phyloP scores from a whole-genome alignment of 257 asterid genomes.

The Solanum tarapatanum region DNA sequence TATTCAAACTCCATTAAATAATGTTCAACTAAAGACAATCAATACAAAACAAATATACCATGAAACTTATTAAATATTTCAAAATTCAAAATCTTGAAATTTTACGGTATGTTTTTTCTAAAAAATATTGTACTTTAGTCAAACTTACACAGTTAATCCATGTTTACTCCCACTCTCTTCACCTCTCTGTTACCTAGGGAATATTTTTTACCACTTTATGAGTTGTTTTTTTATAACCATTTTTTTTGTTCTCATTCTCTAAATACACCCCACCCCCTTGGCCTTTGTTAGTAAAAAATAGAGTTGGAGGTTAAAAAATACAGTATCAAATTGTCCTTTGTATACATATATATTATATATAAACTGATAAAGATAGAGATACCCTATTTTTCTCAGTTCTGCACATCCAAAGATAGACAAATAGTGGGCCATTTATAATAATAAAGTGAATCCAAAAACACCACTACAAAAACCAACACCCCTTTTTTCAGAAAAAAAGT shows the following conservation, averaged over 20 bases:
- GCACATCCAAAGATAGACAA: constrained; percentile 20
- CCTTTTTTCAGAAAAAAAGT: constrained; percentile 9
- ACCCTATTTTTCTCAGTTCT: constrained; percentile 9
- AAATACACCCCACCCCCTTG: not conserved
- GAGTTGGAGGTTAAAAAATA: not conserved
- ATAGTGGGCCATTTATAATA: constrained; percentile 9
- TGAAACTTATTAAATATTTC: not conserved
- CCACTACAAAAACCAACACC: constrained; percentile 30
- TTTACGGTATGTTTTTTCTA: not conserved
- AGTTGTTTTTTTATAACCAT: constrained; percentile 11
- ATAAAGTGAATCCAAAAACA: constrained; percentile 27
- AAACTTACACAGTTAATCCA: constrained; percentile 5
- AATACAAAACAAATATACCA: constrained; percentile 1
- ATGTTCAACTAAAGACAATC: not conserved
- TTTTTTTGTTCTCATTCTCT: constrained; percentile 21
- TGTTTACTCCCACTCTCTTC: not conserved
- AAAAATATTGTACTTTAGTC: not conserved
- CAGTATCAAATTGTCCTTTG: constrained; percentile 10
- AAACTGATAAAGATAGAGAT: constrained; percentile 18
- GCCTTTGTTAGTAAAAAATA: not conserved
- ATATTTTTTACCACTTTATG: constrained; percentile 19
- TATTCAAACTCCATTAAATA: not conserved
- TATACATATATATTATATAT: constrained; percentile 2
- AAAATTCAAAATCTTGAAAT: constrained; percentile 1
- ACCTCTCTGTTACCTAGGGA: constrained; percentile 11